Conservation (phyloP, 441 rosid genomes). For the Croton setiger region DNA sequence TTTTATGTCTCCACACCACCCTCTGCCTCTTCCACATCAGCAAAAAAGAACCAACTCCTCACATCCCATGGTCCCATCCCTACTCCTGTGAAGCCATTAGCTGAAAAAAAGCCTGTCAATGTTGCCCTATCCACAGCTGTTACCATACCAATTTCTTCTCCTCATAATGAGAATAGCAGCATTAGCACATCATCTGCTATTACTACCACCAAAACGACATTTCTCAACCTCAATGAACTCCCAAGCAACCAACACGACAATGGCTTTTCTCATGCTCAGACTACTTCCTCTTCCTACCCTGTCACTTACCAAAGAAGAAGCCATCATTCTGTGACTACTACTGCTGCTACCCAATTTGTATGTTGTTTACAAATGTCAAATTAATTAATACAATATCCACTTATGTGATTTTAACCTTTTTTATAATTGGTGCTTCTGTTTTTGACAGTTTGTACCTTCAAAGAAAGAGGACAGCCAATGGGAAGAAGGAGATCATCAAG, state of each 20-base stretch:
- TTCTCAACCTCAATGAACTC: slow-evolving; percentile 51
- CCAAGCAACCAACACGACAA: slow-evolving; percentile 32
- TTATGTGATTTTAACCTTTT: slow-evolving; percentile 4
- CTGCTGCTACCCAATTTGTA: slow-evolving; percentile 26
- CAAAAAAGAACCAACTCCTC: slow-evolving; percentile 20
- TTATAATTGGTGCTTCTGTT: slow-evolving; percentile 8
- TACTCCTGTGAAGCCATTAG: slow-evolving; percentile 48
- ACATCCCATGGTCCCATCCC: slow-evolving; percentile 21
- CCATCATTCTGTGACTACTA: slow-evolving; percentile 17
- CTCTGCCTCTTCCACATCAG: slow-evolving; percentile 34
- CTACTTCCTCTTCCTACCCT: slow-evolving; percentile 20
- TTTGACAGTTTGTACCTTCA: slow-evolving; percentile 24
- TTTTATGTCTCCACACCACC: slow-evolving; percentile 42
- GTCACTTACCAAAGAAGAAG: slow-evolving; percentile 46
- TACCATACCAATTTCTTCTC: slow-evolving; percentile 18
- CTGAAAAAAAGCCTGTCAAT: slow-evolving; percentile 39
- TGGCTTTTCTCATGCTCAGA: slow-evolving; percentile 18
- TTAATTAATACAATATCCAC: neutral
- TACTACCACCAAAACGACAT: slow-evolving; percentile 6
- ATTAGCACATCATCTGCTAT: slow-evolving; percentile 15
- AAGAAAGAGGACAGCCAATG: slow-evolving; percentile 22
- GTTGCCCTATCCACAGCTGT: slow-evolving; percentile 26
- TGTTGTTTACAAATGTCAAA: slow-evolving; percentile 6
- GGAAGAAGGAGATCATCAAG: slow-evolving; percentile 16
- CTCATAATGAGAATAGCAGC: slow-evolving; percentile 13